phyloP scores from a whole-genome alignment of 768 basidiomycete species.

The Kwoniella dendrophila region DNA sequence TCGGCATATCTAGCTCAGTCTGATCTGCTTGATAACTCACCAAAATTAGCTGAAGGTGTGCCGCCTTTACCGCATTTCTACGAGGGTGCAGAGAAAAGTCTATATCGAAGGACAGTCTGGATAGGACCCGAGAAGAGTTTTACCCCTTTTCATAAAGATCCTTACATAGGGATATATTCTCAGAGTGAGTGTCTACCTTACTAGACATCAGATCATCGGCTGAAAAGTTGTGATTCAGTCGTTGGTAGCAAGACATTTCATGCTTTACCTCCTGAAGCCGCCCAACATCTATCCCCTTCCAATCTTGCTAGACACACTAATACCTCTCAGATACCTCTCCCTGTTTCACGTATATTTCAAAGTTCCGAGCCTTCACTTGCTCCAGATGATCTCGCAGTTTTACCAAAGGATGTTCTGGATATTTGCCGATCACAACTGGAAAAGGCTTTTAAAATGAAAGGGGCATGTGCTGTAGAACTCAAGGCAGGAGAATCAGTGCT shows the following conservation, averaged over 20 bases:
- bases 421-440: slow-evolving; percentile 22
- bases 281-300: slow-evolving; percentile 31
- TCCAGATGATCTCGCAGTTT: slow-evolving; percentile 11
- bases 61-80: slow-evolving; percentile 39
- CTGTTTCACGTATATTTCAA: slow-evolving; percentile 32
- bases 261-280: slow-evolving; percentile 42
- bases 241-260: slow-evolving; percentile 46
- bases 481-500: slow-evolving; percentile 43
- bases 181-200: slow-evolving; percentile 34
- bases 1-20: slow-evolving; percentile 52
- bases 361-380: neutral
- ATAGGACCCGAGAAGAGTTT: slow-evolving; percentile 48
- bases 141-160: slow-evolving; percentile 53
- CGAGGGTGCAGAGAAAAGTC: slow-evolving; percentile 31
- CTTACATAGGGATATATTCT: slow-evolving; percentile 49
- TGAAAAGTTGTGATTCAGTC: slow-evolving; percentile 23
- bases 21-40: slow-evolving; percentile 38
- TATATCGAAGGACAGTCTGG: slow-evolving; percentile 51
- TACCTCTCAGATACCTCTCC: slow-evolving; percentile 46
- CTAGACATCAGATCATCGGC: neutral
- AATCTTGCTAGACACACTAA: slow-evolving; percentile 38
- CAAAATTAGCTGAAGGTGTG: slow-evolving; percentile 22
- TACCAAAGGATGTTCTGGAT: slow-evolving; percentile 22
- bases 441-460: slow-evolving; percentile 31
- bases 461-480: slow-evolving; percentile 35